A percentile compares a stretch with the other conserved stretches of the same genome.
phyloP scores from a whole-genome alignment of 768 basidiomycete genomes.

The Amanita subjunquillea region DNA sequence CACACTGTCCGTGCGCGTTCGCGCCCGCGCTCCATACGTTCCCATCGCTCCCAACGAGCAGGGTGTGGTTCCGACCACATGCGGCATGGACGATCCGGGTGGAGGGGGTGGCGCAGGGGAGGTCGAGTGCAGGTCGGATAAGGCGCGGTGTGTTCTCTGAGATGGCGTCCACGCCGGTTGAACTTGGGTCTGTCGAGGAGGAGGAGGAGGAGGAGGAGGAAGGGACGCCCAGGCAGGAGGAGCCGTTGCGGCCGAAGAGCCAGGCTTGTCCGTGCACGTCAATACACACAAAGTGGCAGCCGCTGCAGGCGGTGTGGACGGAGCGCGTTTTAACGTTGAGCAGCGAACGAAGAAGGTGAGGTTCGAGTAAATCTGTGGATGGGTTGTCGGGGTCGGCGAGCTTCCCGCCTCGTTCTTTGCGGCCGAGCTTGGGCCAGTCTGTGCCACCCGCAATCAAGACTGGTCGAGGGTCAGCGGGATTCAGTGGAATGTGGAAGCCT shows the following conservation, averaged over 20 bases:
- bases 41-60: conserved; percentile 77
- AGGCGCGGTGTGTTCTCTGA: conserved; percentile 69
- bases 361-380: conserved; percentile 76
- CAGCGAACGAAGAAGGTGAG: conserved; percentile 83
- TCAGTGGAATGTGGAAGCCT: not conserved
- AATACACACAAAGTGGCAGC: conserved; percentile 68
- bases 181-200: conserved; percentile 14
- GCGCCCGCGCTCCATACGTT: conserved; percentile 76
- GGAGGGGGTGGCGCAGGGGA: conserved; percentile 45
- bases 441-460: conserved; percentile 83
- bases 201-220: too few species aligned
- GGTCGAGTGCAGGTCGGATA: conserved; percentile 37
- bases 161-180: conserved; percentile 34
- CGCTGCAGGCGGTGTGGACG: conserved; percentile 65
- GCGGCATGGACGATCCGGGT: conserved; percentile 73
- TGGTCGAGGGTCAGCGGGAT: conserved; percentile 15
- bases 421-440: conserved; percentile 74
- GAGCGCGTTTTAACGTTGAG: conserved; percentile 67
- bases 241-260: conserved; percentile 83
- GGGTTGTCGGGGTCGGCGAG: conserved; percentile 23
- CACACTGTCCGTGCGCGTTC: conserved; percentile 80
- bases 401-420: conserved; percentile 54
- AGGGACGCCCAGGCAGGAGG: conserved; percentile 49
- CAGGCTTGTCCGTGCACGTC: conserved; percentile 75
- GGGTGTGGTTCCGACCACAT: conserved; percentile 71